A percentile compares a stretch with the other conserved stretches of the same genome.
phyloP scores from a whole-genome alignment of 495 filamentous ascomycete genomes.

The Letharia columbiana region DNA sequence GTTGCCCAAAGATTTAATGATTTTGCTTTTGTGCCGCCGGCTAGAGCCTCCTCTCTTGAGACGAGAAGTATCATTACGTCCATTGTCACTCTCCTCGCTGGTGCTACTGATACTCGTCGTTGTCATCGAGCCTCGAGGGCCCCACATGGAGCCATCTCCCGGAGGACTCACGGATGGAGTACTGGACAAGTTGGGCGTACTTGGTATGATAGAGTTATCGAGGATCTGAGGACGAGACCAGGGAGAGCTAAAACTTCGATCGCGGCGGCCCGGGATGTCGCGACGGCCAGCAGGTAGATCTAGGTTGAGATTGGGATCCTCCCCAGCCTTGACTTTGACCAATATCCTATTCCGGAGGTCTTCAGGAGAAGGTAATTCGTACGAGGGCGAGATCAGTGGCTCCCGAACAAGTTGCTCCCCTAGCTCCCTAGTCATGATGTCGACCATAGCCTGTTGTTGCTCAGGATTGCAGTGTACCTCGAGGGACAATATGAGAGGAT shows the following conservation, averaged over 20 bases:
- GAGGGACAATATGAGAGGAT: constrained; percentile 86
- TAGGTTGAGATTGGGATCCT: constrained; percentile 35
- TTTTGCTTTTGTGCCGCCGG: constrained; percentile 72
- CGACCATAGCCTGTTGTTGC: constrained; percentile 82
- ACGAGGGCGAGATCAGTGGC: constrained; percentile 56
- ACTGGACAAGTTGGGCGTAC: constrained; percentile 49
- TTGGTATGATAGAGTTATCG: constrained; percentile 47
- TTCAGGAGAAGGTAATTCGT: constrained; percentile 71
- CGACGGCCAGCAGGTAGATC: constrained; percentile 30
- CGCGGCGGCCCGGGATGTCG: constrained; percentile 50
- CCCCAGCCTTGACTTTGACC: constrained; percentile 81
- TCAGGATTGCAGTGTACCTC: constrained; percentile 84
- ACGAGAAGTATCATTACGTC: constrained; percentile 25
- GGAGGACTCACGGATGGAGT: constrained; percentile 47
- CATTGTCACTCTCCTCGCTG: constrained; percentile 55
- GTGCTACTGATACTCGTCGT: constrained; percentile 51
- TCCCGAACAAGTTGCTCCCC: constrained; percentile 67
- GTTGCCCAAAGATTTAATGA: constrained; percentile 70
- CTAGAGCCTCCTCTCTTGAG: constrained; percentile 39
- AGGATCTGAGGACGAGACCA: constrained; percentile 48
- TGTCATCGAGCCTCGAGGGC: constrained; percentile 44
- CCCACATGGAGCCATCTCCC: constrained; percentile 34
- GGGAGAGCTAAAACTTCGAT: constrained; percentile 73
- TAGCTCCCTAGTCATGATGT: constrained; percentile 78
- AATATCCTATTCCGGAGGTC: constrained; percentile 75